Conservation (phyloP, 2,329 filamentous ascomycete species). For the Colletotrichum euphorbiae region DNA sequence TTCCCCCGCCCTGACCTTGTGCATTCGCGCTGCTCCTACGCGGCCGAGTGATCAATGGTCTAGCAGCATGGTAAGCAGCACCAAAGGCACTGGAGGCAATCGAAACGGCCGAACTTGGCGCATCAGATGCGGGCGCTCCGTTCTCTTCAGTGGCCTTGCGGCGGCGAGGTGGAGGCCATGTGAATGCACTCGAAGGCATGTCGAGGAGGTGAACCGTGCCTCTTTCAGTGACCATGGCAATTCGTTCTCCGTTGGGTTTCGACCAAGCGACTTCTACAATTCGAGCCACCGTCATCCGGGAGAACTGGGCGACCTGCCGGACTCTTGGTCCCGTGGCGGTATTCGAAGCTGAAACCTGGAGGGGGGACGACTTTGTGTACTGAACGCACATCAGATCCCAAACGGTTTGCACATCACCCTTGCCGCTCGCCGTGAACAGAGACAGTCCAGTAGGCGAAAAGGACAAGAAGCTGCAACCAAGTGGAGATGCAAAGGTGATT, state of each 20-base stretch:
- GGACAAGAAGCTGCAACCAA: conserved; percentile 84
- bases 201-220: conserved; percentile 96
- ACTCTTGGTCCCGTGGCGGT: conserved; percentile 68
- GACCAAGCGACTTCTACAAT: conserved; percentile 94
- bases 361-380: conserved; percentile 69
- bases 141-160: conserved; percentile 58
- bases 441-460: conserved; percentile 80
- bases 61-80: conserved; percentile 76
- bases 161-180: conserved; percentile 83
- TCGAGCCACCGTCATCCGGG: conserved; percentile 89
- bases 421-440: conserved; percentile 83
- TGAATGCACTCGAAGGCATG: conserved; percentile 83
- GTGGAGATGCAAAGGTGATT: conserved; percentile 76
- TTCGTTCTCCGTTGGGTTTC: conserved; percentile 80
- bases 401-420: conserved; percentile 84
- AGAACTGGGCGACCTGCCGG: conserved; percentile 88
- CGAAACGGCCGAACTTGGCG: conserved; percentile 68
- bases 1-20: conserved; percentile 53
- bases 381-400: conserved; percentile 82
- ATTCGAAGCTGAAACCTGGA: conserved; percentile 62
- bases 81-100: conserved; percentile 78
- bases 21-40: conserved; percentile 62
- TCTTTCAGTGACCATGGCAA: conserved; percentile 91
- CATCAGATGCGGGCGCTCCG: conserved; percentile 61
- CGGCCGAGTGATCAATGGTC: conserved; percentile 67